These are phyloP conservation scores for Rhizopus stolonifer DNA, from an alignment of 371 early-diverging fungal species.

Conservation along the genomic window DNA sequence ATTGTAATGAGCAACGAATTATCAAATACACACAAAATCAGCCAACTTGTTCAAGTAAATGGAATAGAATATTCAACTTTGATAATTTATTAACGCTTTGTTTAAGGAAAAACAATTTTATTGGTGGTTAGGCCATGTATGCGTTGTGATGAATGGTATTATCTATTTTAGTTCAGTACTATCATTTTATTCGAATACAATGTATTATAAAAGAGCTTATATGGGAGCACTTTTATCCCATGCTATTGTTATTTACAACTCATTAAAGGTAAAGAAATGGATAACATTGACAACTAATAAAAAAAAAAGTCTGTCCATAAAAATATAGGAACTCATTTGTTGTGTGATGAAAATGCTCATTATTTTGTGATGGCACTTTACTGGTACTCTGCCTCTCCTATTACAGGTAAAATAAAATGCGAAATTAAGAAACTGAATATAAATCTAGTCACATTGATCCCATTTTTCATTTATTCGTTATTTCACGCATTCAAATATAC, in stretches of 20 bases:
- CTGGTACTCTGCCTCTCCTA: slow-evolving; percentile 75
- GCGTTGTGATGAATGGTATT: slow-evolving; percentile 29
- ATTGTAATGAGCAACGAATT: too few relatives aligned
- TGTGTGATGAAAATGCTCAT: slow-evolving; percentile 86
- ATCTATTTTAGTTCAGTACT: slow-evolving; percentile 41
- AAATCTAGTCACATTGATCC: slow-evolving; percentile 70
- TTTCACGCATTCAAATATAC: slow-evolving; percentile 78
- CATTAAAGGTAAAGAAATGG: slow-evolving; percentile 60
- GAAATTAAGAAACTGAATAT: too few relatives aligned
- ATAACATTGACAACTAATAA: not conserved
- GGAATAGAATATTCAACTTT: too few relatives aligned
- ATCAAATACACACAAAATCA: too few relatives aligned
- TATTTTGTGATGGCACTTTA: slow-evolving; percentile 80
- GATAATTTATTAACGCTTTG: too few relatives aligned
- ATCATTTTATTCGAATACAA: slow-evolving; percentile 31
- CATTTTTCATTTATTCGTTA: slow-evolving; percentile 79
- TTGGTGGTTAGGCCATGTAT: slow-evolving; percentile 55
- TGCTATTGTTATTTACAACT: slow-evolving; percentile 82
- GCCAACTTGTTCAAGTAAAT: too few relatives aligned
- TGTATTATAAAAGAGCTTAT: slow-evolving; percentile 65
- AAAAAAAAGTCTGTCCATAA: slow-evolving; percentile 3
- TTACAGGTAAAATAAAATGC: slow-evolving; percentile 54
- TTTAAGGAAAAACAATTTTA: slow-evolving; percentile 62
- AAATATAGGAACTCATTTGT: slow-evolving; percentile 27
- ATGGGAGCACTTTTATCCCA: slow-evolving; percentile 76